Evolutionary conservation across 768 basidiomycete genomes (phyloP).

Genomic region (Collybia mongolica): DNA sequence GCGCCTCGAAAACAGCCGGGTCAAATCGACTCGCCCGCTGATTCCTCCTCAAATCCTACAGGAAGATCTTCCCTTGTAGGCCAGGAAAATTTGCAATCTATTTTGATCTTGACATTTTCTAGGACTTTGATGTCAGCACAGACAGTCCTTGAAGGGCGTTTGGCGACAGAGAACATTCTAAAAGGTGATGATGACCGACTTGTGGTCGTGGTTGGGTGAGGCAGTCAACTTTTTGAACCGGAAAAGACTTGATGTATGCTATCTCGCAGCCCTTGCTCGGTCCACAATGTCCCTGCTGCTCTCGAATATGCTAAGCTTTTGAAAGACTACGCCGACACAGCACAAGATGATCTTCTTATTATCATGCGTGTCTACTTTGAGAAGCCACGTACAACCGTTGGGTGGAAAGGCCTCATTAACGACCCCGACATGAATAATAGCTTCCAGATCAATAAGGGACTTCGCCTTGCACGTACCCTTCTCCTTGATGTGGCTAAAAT

Average conservation of each 20-base stretch:
- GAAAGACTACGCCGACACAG: constrained; percentile 73
- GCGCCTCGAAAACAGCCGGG: constrained; percentile 84
- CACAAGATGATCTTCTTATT: constrained; percentile 86
- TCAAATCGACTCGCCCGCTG: constrained; percentile 82
- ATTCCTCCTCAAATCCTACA: constrained; percentile 95
- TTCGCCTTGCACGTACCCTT: constrained; percentile 83
- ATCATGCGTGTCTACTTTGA: constrained; percentile 99
- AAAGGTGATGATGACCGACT: constrained; percentile 90
- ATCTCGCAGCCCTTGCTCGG: constrained; percentile 79
- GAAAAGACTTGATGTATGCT: constrained; percentile 1
- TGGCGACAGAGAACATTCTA: constrained; percentile 75
- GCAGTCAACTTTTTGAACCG: constrained; percentile 3
- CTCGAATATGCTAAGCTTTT: constrained; percentile 84
- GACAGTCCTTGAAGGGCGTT: constrained; percentile 85
- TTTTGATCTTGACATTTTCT: constrained; percentile 7
- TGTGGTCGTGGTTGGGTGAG: constrained; percentile 87
- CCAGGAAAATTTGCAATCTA: constrained; percentile 8
- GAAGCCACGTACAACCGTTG: constrained; percentile 93
- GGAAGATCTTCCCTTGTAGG: constrained; percentile 88
- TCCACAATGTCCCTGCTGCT: constrained; percentile 86
- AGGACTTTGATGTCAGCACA: constrained; percentile 82
- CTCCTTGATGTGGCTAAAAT: constrained; percentile 88
- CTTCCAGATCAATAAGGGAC: constrained; percentile 96
- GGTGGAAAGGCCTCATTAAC: constrained; percentile 99
- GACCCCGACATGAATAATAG: constrained; percentile 91